Conservation (phyloP, 257 asterid genomes). For the Nemophila menziesii region DNA sequence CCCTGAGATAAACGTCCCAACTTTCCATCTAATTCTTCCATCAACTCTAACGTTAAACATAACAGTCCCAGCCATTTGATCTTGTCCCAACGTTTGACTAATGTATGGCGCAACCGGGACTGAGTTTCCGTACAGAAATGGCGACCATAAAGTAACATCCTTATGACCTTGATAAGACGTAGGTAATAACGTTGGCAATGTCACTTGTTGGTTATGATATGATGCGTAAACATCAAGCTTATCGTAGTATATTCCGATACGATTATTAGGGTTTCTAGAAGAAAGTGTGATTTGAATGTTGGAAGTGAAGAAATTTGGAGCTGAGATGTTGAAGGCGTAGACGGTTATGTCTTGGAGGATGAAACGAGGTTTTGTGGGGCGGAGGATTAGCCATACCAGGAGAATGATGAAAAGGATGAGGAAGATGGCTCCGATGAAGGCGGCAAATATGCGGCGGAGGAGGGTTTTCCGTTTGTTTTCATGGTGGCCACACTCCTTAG, state of each 20-base stretch:
- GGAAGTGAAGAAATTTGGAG: constrained; percentile 40
- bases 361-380: constrained; percentile 57
- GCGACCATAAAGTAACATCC: constrained; percentile 55
- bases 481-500: constrained; percentile 50
- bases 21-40: constrained; percentile 68
- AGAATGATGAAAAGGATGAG: constrained; percentile 39
- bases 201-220: constrained; percentile 55
- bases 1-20: constrained; percentile 51
- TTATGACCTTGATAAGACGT: constrained; percentile 51
- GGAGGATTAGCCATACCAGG: constrained; percentile 55
- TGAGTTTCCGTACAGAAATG: constrained; percentile 35
- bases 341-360: constrained; percentile 62
- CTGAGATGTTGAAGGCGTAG: constrained; percentile 47
- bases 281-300: constrained; percentile 45
- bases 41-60: constrained; percentile 32
- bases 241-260: constrained; percentile 54
- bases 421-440: constrained; percentile 8
- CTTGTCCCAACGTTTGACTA: constrained; percentile 24
- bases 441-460: constrained; percentile 19
- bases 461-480: constrained; percentile 20
- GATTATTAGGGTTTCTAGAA: constrained; percentile 45
- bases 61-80: constrained; percentile 34
- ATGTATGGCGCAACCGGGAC: constrained; percentile 49
- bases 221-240: constrained; percentile 33
- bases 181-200: constrained; percentile 38